Percentiles rank a stretch among this genome's conserved stretches.
Conservation (phyloP, 2,329 filamentous ascomycete species). For the Xylaria sp. region DNA sequence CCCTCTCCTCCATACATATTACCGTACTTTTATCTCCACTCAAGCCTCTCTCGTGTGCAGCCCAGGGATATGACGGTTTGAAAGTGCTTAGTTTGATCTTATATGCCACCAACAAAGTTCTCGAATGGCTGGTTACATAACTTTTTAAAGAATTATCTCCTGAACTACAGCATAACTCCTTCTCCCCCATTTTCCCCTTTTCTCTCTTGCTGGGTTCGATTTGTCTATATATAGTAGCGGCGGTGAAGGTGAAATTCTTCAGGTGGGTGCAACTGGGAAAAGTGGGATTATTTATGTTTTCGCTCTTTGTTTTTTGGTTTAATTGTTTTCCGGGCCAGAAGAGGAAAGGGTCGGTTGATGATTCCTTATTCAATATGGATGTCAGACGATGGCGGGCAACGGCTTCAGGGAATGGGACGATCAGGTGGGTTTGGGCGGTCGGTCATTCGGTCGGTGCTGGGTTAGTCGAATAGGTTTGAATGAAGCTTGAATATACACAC, state of each 20-base stretch:
- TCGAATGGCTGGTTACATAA: background rate
- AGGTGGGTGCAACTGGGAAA: slow-evolving; percentile 5
- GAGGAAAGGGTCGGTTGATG: background rate
- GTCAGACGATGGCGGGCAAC: background rate
- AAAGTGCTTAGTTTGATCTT: background rate
- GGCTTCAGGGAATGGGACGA: background rate
- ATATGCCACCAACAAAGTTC: background rate
- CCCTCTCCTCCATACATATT: background rate
- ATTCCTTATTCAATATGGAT: no score
- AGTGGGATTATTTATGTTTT: background rate
- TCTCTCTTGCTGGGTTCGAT: background rate
- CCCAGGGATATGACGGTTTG: background rate
- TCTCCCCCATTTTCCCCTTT: background rate
- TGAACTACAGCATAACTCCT: background rate
- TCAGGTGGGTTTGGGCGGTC: background rate
- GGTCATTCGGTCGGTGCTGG: background rate
- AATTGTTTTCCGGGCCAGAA: background rate
- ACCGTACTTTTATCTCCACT: background rate
- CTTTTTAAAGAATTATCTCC: background rate
- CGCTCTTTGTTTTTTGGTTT: no score
- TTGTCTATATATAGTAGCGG: slow-evolving; percentile 21
- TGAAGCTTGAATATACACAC: slow-evolving; percentile 17
- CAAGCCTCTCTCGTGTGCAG: background rate
- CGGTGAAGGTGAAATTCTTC: background rate
- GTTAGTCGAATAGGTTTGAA: slow-evolving; percentile 9